A percentile compares a stretch with the other conserved stretches of the same genome.
These are phyloP conservation scores for Salisapilia sapeloensis DNA, from an alignment of 352 stramenopile species.

Conservation along the genomic window DNA sequence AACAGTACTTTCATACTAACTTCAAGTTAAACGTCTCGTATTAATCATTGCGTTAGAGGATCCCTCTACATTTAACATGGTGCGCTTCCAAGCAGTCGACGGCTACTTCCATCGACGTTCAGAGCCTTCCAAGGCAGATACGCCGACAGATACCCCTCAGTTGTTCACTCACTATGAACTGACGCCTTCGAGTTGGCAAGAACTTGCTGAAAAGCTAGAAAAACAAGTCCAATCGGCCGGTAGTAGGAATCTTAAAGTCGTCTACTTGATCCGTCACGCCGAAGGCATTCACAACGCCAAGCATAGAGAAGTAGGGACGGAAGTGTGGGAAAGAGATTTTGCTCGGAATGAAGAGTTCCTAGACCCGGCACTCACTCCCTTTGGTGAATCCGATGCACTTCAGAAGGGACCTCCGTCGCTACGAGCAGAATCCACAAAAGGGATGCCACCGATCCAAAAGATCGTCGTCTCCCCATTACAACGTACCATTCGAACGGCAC, in stretches of 20 bases:
- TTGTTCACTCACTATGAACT: constrained; percentile 20
- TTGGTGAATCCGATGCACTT: constrained; percentile 28
- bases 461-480: constrained; percentile 55
- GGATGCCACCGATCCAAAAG: constrained; percentile 41
- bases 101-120: constrained; percentile 14
- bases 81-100: constrained; percentile 6
- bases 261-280: constrained; percentile 64
- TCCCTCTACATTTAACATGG: neutral
- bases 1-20: too few species aligned
- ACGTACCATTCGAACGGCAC: constrained; percentile 47
- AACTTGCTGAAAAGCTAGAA: constrained; percentile 5
- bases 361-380: constrained; percentile 41
- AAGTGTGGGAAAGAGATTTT: constrained; percentile 39
- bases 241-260: constrained; percentile 26
- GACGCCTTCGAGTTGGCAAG: constrained; percentile 8
- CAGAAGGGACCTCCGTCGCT: constrained; percentile 18
- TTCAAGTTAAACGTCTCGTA: too few species aligned
- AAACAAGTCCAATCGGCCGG: constrained; percentile 4
- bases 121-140: neutral
- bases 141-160: neutral
- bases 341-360: constrained; percentile 36
- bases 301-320: constrained; percentile 23
- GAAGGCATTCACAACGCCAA: constrained; percentile 59
- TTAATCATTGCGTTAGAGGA: too few species aligned
- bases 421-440: constrained; percentile 13